These are phyloP conservation scores for Ophiostoma tasmaniense DNA, from an alignment of 2,329 filamentous ascomycete genomes.

Conservation along the genomic window DNA sequence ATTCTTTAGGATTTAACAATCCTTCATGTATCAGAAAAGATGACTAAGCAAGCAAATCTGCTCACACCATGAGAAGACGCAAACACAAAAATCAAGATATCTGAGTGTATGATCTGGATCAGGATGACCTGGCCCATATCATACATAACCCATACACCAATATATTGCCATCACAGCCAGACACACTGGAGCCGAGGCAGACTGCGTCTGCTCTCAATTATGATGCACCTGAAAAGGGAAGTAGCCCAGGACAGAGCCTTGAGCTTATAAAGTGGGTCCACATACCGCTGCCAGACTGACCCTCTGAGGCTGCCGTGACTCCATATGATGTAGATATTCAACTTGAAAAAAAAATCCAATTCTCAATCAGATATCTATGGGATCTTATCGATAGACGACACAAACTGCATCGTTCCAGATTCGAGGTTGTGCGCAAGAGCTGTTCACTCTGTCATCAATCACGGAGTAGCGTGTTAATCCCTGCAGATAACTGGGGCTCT, in stretches of 20 bases:
- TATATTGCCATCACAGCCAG: background rate
- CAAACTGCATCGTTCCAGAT: background rate
- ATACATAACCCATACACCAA: background rate
- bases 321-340: background rate
- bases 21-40: too few relatives aligned
- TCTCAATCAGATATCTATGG: background rate
- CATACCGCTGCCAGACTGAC: background rate
- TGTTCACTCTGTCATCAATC: background rate
- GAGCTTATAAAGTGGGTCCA: slow-evolving; percentile 4
- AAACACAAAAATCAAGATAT: background rate
- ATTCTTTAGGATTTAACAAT: too few relatives aligned
- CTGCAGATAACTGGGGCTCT: background rate
- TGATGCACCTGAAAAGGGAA: too few relatives aligned
- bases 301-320: background rate
- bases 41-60: too few relatives aligned
- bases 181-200: background rate
- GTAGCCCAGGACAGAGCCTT: background rate
- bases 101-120: background rate
- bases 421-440: background rate
- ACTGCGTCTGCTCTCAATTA: background rate
- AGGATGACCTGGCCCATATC: too few relatives aligned
- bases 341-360: background rate
- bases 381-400: background rate
- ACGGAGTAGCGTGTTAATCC: background rate
- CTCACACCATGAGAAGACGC: too few relatives aligned